Percentiles rank a stretch among this genome's conserved stretches.
phyloP scores from a whole-genome alignment of 768 basidiomycete genomes.

The Tremella fuciformis region DNA sequence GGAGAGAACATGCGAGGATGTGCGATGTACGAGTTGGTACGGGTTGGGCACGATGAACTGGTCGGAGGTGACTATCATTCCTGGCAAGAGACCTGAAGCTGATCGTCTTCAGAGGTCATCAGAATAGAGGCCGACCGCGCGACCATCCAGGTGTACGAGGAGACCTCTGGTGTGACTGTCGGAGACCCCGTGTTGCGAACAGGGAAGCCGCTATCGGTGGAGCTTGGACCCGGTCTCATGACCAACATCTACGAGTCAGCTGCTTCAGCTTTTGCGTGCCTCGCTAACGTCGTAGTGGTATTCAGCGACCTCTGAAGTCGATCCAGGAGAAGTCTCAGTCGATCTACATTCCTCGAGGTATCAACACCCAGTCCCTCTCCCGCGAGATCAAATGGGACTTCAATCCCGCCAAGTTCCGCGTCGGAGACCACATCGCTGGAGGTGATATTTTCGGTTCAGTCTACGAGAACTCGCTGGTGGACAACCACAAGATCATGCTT shows the following conservation, averaged over 20 bases:
- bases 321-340: slow-evolving; percentile 96
- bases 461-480: slow-evolving; percentile 93
- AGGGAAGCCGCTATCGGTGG: slow-evolving; percentile 95
- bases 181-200: slow-evolving; percentile 97
- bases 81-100: too few relatives aligned
- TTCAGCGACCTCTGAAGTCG: slow-evolving; percentile 81
- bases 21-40: slow-evolving; percentile 70
- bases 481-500: slow-evolving; percentile 97
- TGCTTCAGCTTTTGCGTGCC: background rate
- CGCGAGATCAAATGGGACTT: slow-evolving; percentile 92
- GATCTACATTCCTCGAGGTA: slow-evolving; percentile 96
- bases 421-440: slow-evolving; percentile 95
- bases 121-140: slow-evolving; percentile 97
- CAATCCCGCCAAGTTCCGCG: slow-evolving; percentile 73
- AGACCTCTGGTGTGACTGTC: slow-evolving; percentile 97
- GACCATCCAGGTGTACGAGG: slow-evolving; percentile 98
- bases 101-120: slow-evolving; percentile 80
- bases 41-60: slow-evolving; percentile 96
- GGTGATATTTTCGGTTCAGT: slow-evolving; percentile 94
- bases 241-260: slow-evolving; percentile 86
- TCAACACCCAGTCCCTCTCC: slow-evolving; percentile 93
- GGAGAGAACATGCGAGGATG: slow-evolving; percentile 97
- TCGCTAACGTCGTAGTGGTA: slow-evolving; percentile 58
- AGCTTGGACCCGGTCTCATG: slow-evolving; percentile 97
- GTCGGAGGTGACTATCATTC: slow-evolving; percentile 84